phyloP scores from a whole-genome alignment of 495 filamentous ascomycete genomes.

The Elasticomyces elasticus region DNA sequence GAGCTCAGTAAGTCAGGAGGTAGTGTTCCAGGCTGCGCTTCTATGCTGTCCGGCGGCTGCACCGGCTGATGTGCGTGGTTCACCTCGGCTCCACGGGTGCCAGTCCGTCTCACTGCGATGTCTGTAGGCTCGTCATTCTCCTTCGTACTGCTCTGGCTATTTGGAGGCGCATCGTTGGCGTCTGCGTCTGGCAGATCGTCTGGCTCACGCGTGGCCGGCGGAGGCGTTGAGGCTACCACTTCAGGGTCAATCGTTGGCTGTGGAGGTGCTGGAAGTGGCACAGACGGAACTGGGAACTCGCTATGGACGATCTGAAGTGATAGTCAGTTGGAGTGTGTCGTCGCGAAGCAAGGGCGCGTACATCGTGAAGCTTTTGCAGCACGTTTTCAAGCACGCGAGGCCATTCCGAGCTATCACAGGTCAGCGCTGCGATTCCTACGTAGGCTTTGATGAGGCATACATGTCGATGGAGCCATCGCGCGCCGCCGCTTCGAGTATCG shows the following conservation, averaged over 20 bases:
- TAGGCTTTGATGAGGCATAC: slow-evolving; percentile 37
- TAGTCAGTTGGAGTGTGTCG: slow-evolving; percentile 3
- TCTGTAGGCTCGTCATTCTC: slow-evolving; percentile 44
- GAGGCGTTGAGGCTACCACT: slow-evolving; percentile 19
- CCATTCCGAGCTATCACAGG: slow-evolving; percentile 29
- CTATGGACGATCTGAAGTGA: slow-evolving; percentile 25
- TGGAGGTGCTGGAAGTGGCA: slow-evolving; percentile 24
- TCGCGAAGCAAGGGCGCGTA: slow-evolving; percentile 24
- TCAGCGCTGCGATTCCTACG: background rate
- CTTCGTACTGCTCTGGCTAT: slow-evolving; percentile 29
- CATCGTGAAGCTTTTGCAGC: slow-evolving; percentile 27
- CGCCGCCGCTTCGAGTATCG: slow-evolving; percentile 52
- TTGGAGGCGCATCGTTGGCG: slow-evolving; percentile 5
- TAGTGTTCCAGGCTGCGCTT: slow-evolving; percentile 33
- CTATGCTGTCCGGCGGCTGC: slow-evolving; percentile 20
- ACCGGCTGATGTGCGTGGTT: slow-evolving; percentile 31
- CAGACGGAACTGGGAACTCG: slow-evolving; percentile 30
- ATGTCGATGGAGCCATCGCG: slow-evolving; percentile 58
- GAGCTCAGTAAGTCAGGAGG: slow-evolving; percentile 55
- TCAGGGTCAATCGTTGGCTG: slow-evolving; percentile 33
- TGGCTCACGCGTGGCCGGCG: background rate
- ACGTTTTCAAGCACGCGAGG: slow-evolving; percentile 29
- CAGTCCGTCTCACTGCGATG: slow-evolving; percentile 26
- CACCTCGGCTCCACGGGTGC: slow-evolving; percentile 21
- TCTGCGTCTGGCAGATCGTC: slow-evolving; percentile 11